These are phyloP conservation scores for Colletotrichum lini DNA, from an alignment of 2,329 filamentous ascomycete genomes.

Conservation along the genomic window DNA sequence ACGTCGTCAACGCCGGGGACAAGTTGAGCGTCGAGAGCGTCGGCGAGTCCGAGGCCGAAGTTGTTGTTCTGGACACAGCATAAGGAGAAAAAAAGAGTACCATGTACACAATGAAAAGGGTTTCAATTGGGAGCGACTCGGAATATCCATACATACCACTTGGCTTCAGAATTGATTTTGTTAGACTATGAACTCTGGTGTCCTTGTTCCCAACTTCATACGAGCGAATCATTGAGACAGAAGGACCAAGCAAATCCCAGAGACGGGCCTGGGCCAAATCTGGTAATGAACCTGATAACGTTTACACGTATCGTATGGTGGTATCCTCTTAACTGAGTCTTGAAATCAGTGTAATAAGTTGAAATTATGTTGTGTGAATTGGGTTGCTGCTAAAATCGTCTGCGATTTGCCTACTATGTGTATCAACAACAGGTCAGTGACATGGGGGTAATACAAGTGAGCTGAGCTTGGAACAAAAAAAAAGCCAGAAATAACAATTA, in stretches of 20 bases:
- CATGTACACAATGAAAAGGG: neutral
- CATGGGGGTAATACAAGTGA: neutral
- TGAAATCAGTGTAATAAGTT: neutral
- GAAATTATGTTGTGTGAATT: neutral
- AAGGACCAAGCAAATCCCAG: too few species aligned
- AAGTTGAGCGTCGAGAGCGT: constrained; percentile 76
- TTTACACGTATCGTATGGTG: neutral
- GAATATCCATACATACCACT: constrained; percentile 20
- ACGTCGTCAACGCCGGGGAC: constrained; percentile 74
- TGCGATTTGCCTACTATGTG: neutral
- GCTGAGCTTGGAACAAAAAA: neutral
- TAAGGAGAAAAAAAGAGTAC: constrained; percentile 48
- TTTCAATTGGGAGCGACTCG: constrained; percentile 13
- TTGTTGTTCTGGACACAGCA: constrained; percentile 76
- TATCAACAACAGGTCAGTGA: neutral
- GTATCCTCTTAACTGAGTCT: neutral
- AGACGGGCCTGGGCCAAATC: too few species aligned
- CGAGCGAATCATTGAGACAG: neutral
- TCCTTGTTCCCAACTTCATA: neutral
- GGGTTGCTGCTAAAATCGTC: neutral
- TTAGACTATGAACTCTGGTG: neutral
- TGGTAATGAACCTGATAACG: neutral
- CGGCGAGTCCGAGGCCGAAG: constrained; percentile 77
- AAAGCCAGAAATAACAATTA: neutral
- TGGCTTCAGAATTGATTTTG: neutral